phyloP scores from a whole-genome alignment of 495 filamentous ascomycete species.

The Barbatosphaeria neglecta region DNA sequence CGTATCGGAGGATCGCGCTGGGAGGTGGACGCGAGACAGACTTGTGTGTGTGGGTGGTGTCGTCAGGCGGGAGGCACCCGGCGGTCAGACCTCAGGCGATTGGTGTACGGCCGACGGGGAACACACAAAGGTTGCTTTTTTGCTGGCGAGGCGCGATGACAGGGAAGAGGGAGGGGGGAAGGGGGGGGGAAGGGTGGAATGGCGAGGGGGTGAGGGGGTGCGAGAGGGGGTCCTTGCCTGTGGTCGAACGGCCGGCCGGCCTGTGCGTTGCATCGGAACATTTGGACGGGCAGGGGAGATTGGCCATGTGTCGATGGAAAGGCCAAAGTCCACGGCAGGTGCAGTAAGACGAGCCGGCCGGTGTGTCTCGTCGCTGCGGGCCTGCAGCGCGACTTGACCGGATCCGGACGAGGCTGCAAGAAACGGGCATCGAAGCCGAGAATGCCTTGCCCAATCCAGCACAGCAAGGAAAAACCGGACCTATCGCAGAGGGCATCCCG shows the following conservation, averaged over 20 bases:
- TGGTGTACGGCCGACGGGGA: not conserved
- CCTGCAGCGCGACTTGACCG: not conserved
- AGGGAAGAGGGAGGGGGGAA: not conserved
- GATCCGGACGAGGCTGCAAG: not conserved
- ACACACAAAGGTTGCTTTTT: not conserved
- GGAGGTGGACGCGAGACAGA: not conserved
- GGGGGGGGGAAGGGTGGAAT: not conserved
- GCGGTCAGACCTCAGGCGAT: not conserved
- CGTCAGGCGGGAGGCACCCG: not conserved
- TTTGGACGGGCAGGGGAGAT: not conserved
- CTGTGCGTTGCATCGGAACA: conserved; percentile 1
- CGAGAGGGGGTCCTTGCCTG: not conserved
- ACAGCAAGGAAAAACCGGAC: not conserved
- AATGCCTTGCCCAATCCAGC: not conserved
- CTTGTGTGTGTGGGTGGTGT: not conserved
- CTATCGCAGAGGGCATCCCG: not conserved
- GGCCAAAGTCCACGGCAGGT: not conserved
- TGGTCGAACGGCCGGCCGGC: not conserved
- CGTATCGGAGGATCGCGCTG: not conserved
- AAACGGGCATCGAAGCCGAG: not conserved
- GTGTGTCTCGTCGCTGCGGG: not conserved
- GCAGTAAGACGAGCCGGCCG: not conserved
- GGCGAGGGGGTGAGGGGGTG: not conserved
- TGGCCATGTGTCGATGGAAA: not conserved
- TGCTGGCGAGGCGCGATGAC: too few species aligned